Evolutionary conservation across 2,329 filamentous ascomycete species (phyloP), one percentile per base, ranked within the genome.

Genomic region (Zymoseptoria tritici): DNA sequence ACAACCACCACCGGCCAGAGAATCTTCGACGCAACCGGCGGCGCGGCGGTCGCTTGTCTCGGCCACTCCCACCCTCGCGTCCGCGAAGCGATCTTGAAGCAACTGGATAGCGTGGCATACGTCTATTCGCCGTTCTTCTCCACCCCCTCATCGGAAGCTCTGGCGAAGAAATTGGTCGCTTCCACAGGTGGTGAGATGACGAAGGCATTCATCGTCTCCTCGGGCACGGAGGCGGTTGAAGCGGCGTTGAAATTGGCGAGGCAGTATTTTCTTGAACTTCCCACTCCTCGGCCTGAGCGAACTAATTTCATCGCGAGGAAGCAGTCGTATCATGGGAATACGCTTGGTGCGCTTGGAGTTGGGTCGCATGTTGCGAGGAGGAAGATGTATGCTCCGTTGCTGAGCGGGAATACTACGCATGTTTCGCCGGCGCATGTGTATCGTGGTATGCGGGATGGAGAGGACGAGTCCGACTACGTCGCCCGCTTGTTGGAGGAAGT

Each of bases 21-120:
- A 31, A 80, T 93, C 54, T 80, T 91, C 9, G 89, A 93, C 70
- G 85, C 83, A 1, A 88, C 85, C 13, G 82, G 85, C 42, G 89
- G 89, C 21, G 86, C 89, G 4, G 87, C 85, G 22, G 88, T 91
- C 2, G 80, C 84, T 4, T 86, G 85, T 67, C 75, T 92, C 7
- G 89, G 89, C 8, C 85, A 90, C 66, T 56, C 55, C 49, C 61
- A 67, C 51, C 53, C 60, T 5, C 58, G 61, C 52, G 82, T 91
- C n/a, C 77, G 77, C 9, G 75, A 80, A 1, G 87, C 85, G 1
- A 80, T 89, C 42, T 71, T 75, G 2, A 65, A 76, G 9, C 87
- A 90, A 65, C 75, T 87, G 57, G 77, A 81, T 52, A 73, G 82
- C 36, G 74, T 86, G 0, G 75, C 78, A 1, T 88, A 87, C 54